Evolutionary conservation across 257 asterid genomes (phyloP).

Genomic region (Nicotiana noctiflora): DNA sequence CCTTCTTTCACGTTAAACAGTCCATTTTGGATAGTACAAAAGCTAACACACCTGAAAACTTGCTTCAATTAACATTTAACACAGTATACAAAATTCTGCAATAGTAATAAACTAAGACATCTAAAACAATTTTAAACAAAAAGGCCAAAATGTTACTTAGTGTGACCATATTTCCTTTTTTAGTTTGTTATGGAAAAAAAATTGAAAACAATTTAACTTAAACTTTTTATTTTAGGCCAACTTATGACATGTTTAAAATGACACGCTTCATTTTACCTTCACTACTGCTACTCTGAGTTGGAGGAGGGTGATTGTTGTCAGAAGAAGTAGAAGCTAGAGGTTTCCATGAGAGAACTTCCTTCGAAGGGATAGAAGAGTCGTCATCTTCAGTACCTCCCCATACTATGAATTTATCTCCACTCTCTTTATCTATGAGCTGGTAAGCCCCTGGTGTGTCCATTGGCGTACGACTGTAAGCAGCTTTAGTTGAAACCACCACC

Average conservation of each 20-base stretch:
- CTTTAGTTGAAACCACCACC: constrained; percentile 10
- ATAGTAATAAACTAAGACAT: background rate
- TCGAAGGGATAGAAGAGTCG: constrained; percentile 20
- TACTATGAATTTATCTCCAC: constrained; percentile 33
- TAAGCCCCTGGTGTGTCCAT: constrained; percentile 38
- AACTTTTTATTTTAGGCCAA: too few species aligned
- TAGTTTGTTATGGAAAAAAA: too few species aligned
- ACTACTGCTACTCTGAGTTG: background rate
- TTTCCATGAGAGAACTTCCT: constrained; percentile 27
- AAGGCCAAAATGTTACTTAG: too few species aligned
- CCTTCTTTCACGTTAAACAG: background rate
- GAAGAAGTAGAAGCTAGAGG: constrained; percentile 9
- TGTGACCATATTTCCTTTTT: too few species aligned
- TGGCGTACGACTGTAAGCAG: constrained; percentile 22
- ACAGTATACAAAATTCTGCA: background rate
- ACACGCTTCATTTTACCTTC: background rate
- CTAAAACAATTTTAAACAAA: background rate
- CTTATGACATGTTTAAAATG: too few species aligned
- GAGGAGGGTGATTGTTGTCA: background rate
- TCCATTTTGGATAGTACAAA: background rate
- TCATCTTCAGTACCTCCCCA: constrained; percentile 37
- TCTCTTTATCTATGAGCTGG: constrained; percentile 32
- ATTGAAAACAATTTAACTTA: too few species aligned
- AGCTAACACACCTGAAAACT: background rate
- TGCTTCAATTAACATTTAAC: background rate